Conservation (phyloP, 1,284 basidiomycete species). For the Puccinia coronata region DNA sequence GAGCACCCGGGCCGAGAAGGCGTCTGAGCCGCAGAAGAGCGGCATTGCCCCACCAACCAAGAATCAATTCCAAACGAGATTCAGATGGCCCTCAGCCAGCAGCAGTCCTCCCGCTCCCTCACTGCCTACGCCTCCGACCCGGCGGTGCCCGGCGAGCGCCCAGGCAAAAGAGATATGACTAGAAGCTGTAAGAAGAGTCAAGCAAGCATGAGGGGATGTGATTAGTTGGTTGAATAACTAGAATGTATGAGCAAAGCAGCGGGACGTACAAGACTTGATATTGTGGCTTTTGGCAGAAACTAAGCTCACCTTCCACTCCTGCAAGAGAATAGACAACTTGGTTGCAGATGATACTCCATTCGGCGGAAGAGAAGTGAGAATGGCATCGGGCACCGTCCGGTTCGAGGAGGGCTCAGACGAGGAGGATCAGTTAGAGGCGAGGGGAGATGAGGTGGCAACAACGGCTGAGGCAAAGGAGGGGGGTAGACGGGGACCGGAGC, state of each 20-base stretch:
- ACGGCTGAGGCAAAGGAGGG: slow-evolving; percentile 46
- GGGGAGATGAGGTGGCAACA: slow-evolving; percentile 31
- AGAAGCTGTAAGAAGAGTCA: slow-evolving; percentile 15
- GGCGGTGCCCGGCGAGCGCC: no score
- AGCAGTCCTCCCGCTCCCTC: no score
- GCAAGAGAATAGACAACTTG: slow-evolving; percentile 18
- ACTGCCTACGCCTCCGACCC: no score
- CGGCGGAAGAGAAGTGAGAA: slow-evolving; percentile 1
- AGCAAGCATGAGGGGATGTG: neutral
- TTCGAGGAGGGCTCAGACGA: neutral
- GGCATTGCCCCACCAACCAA: no score
- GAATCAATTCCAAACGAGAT: no score
- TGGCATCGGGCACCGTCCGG: neutral
- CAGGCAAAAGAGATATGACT: slow-evolving; percentile 46
- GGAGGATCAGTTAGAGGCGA: slow-evolving; percentile 17
- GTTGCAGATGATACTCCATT: slow-evolving; percentile 25
- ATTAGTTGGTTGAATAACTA: no score
- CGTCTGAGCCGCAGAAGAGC: no score
- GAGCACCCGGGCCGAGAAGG: no score
- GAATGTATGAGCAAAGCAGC: neutral
- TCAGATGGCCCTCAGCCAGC: no score
- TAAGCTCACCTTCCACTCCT: slow-evolving; percentile 35
- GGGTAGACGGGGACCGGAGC: slow-evolving; percentile 1
- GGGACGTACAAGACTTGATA: slow-evolving; percentile 41
- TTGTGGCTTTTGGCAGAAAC: slow-evolving; percentile 39